Evolutionary conservation across 192 early-diverging fungal species (phyloP).

Genomic region (Umbelopsis isabellina): DNA sequence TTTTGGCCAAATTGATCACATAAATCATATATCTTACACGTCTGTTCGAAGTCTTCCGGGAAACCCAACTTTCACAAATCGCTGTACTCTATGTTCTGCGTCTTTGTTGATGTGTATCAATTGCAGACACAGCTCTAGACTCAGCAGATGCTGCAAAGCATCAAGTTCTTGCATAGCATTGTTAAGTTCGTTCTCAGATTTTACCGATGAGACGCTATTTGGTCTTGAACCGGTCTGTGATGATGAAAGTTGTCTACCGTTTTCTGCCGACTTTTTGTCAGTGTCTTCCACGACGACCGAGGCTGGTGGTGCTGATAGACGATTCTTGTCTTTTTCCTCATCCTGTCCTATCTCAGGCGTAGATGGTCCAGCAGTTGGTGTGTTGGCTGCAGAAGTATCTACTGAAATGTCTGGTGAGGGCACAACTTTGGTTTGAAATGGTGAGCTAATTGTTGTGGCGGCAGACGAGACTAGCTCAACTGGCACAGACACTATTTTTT

Average conservation of each 20-base stretch:
- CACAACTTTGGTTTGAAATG: slow-evolving; percentile 22
- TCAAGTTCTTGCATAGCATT: slow-evolving; percentile 55
- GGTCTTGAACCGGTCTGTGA: slow-evolving; percentile 6
- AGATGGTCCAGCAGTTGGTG: slow-evolving; percentile 28
- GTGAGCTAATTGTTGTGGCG: slow-evolving; percentile 36
- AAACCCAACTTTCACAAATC: slow-evolving; percentile 59
- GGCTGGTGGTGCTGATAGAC: background rate
- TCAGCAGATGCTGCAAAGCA: slow-evolving; percentile 64
- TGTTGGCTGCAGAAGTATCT: slow-evolving; percentile 9
- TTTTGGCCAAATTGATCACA: background rate
- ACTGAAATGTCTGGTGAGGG: background rate
- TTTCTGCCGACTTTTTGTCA: slow-evolving; percentile 1
- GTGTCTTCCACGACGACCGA: background rate
- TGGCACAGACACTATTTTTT: slow-evolving; percentile 53
- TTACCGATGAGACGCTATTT: background rate
- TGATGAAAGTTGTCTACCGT: background rate
- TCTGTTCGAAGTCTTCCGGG: slow-evolving; percentile 61
- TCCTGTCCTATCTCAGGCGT: slow-evolving; percentile 19
- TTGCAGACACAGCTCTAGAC: slow-evolving; percentile 82
- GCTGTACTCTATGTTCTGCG: slow-evolving; percentile 59
- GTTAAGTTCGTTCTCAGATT: slow-evolving; percentile 57
- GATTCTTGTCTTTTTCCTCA: slow-evolving; percentile 5
- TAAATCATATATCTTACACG: slow-evolving; percentile 48
- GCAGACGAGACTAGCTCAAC: slow-evolving; percentile 44
- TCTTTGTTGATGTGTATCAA: slow-evolving; percentile 92